phyloP scores from a whole-genome alignment of 495 filamentous ascomycete species.

The Mycothermus thermophilus region DNA sequence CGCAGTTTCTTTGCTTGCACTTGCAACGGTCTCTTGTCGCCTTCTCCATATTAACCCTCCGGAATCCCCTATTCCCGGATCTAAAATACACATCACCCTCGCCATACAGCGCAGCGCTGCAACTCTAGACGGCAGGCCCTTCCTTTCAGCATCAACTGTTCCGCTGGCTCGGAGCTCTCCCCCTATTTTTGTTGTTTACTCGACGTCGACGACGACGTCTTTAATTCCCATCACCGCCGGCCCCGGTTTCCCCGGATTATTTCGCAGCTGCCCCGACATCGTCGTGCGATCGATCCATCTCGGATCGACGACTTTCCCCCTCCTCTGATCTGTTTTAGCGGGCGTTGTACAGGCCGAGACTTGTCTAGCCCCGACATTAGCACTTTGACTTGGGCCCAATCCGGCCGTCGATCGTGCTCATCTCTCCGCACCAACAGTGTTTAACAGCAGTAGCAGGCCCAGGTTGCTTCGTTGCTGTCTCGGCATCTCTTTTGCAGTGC shows the following conservation, averaged over 20 bases:
- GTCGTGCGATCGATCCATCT: slow-evolving; percentile 5
- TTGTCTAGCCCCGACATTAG: background rate
- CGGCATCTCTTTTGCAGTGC: slow-evolving; percentile 1
- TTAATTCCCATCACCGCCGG: slow-evolving; percentile 1
- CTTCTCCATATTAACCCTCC: slow-evolving; percentile 23
- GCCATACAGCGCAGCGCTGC: slow-evolving; percentile 8
- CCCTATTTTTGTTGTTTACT: too few species aligned
- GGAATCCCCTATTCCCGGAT: slow-evolving; percentile 18
- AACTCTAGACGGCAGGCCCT: slow-evolving; percentile 2
- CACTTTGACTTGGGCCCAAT: slow-evolving; percentile 8
- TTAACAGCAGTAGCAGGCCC: slow-evolving; percentile 3
- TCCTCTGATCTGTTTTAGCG: background rate
- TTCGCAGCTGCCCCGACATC: too few species aligned
- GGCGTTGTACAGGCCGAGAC: slow-evolving; percentile 2
- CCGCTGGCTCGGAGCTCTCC: slow-evolving; percentile 8
- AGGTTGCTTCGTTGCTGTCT: slow-evolving; percentile 1
- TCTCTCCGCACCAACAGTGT: slow-evolving; percentile 1
- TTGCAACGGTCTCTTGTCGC: too few species aligned
- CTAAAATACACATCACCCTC: slow-evolving; percentile 21
- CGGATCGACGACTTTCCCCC: slow-evolving; percentile 1
- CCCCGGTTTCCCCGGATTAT: slow-evolving; percentile 4
- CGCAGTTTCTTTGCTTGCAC: too few species aligned
- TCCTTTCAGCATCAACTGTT: slow-evolving; percentile 1
- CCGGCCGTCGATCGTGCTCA: slow-evolving; percentile 6
- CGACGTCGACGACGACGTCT: too few species aligned